Base-by-base conservation (phyloP, 768 basidiomycete genomes). In the Trametes gibbosa region DNA sequence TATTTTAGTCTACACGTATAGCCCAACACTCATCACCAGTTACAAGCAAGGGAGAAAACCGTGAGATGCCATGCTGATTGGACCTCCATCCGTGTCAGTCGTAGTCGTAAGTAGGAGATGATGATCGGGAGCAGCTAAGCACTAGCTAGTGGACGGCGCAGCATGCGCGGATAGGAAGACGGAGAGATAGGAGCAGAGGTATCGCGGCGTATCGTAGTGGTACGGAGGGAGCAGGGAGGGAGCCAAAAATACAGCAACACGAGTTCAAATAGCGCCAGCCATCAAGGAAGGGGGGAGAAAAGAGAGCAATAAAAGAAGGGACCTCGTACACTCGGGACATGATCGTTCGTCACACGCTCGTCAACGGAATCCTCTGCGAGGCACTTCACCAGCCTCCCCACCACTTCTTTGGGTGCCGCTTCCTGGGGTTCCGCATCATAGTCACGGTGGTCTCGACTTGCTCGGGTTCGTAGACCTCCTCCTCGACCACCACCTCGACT, bases 401-500 rank as follows among this genome's bases (percentile, higher is more conserved):
- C 70, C 70, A 70, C 49, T 62, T 47, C 57, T 66, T 63, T 39
- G 66, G 70, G 29, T 49, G 65, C 35, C 67, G 66, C 58, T 66
- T 63, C 47, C 64, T 51, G 35, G 59, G 50, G 41, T 56, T 57
- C 42, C 52, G 62, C 55, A 64, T 61, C 43, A 63, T 52, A 13
- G 61, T 58, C 25, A 62, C 55, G 35, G 59, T 58, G 41, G 53
- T 55, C 57, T 62, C 60, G 50, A 72, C 79, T 46, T 81, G 80
- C 41, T 77, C 73, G 8, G 75, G 50, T 43, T 78, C 79, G 73
- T 72, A 24, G 16, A 70, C 70, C 13, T 86, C 84, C 54, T 91
- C 88, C 35, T 85, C 84, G 40, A 85, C 67, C 41, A 87, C 61
- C 34, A 77, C 77, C 63, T 84, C 87, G 24, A 92, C 76, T 13